A percentile compares a stretch with the other conserved stretches of the same genome.
These are phyloP conservation scores for Diaporthe ilicicola DNA, from an alignment of 2,329 filamentous ascomycete species.

Conservation along the genomic window DNA sequence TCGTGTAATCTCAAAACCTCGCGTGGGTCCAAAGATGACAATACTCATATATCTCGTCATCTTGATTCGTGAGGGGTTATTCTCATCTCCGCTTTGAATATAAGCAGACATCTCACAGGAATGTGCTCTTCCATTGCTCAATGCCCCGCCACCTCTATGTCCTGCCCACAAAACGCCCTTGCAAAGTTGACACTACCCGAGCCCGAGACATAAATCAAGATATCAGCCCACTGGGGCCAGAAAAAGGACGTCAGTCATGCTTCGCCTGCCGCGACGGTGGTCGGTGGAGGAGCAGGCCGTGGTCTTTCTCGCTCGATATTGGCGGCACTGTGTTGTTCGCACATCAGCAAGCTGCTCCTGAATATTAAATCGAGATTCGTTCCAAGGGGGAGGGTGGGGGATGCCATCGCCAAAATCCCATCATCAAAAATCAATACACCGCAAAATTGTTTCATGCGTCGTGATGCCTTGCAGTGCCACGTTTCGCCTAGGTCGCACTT, in stretches of 20 bases:
- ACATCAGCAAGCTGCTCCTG: conserved; percentile 25
- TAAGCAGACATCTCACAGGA: conserved; percentile 3
- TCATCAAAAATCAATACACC: not conserved
- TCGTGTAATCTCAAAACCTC: conserved; percentile 1
- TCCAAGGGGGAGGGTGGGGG: not conserved
- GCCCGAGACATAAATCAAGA: not conserved
- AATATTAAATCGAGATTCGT: not conserved
- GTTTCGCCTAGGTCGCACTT: not conserved
- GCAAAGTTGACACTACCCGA: not conserved
- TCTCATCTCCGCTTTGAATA: conserved; percentile 17
- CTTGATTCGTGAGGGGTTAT: not conserved
- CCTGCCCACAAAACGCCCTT: conserved; percentile 3
- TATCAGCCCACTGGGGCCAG: too few relatives aligned
- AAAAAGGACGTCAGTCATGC: conserved; percentile 18
- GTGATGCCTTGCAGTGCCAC: too few relatives aligned
- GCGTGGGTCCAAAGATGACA: not conserved
- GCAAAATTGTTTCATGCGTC: not conserved
- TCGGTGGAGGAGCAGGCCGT: conserved; percentile 11
- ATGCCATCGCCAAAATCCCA: not conserved
- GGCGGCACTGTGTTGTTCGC: conserved; percentile 14
- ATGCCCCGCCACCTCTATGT: not conserved
- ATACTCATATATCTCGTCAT: not conserved
- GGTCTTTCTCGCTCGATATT: conserved; percentile 24
- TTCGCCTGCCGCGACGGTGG: conserved; percentile 27
- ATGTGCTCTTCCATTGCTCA: not conserved